Conservation (phyloP, 129 eudicot genomes). For the Kitagawia praeruptora region DNA sequence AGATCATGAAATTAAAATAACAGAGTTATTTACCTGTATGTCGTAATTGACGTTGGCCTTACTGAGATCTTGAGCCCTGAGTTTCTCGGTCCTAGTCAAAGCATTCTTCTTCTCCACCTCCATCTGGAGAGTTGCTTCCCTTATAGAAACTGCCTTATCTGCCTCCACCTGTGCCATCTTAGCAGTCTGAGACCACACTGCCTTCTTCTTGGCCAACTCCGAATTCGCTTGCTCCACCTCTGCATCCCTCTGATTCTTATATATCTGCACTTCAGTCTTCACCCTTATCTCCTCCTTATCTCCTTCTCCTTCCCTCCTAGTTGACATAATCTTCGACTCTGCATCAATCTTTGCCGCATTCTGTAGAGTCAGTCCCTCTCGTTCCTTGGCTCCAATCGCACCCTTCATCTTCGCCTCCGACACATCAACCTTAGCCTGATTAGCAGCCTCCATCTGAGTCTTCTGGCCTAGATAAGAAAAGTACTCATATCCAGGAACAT, state of each 20-base stretch:
- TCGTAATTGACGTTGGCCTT: conserved; percentile 21
- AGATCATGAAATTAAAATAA: background rate
- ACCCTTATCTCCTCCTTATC: conserved; percentile 19
- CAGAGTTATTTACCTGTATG: background rate
- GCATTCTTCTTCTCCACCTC: conserved; percentile 22
- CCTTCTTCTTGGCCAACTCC: conserved; percentile 8
- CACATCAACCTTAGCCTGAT: conserved; percentile 27
- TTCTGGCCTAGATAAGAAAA: conserved; percentile 19
- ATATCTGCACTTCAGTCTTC: conserved; percentile 15
- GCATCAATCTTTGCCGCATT: conserved; percentile 27
- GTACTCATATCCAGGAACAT: conserved; percentile 25
- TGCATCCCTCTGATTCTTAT: conserved; percentile 17
- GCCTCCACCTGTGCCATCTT: conserved; percentile 15
- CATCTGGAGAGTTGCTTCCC: conserved; percentile 14
- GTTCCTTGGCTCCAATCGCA: conserved; percentile 20
- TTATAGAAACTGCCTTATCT: conserved; percentile 10
- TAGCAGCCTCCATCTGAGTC: conserved; percentile 26
- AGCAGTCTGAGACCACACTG: conserved; percentile 16
- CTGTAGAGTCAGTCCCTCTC: conserved; percentile 16
- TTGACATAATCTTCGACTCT: conserved; percentile 13
- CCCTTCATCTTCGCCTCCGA: conserved; percentile 30
- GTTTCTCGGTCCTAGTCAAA: conserved; percentile 15
- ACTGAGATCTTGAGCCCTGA: conserved; percentile 18
- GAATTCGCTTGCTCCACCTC: conserved; percentile 12
- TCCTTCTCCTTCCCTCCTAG: conserved; percentile 16